Conservation (phyloP, 1,139 yeast genomes). For the Pichia sp. region DNA sequence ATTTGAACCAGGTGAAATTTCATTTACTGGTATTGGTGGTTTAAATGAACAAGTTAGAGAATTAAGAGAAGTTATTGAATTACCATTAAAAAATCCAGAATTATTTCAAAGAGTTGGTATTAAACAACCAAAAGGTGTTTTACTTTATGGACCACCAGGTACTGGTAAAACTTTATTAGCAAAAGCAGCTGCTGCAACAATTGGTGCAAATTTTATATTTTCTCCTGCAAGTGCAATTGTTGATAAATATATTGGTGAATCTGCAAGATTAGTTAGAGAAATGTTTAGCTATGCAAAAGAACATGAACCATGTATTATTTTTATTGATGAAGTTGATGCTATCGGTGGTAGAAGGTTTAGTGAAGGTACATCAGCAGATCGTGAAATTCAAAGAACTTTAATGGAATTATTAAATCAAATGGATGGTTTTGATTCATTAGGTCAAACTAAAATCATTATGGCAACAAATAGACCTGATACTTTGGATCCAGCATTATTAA, state of each 20-base stretch:
- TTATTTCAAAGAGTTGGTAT: constrained; percentile 93
- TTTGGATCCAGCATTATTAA: constrained; percentile 93
- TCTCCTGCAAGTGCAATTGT: constrained; percentile 98
- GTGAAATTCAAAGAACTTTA: constrained; percentile 97
- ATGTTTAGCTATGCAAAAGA: constrained; percentile 98
- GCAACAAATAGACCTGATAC: constrained; percentile 99
- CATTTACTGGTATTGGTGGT: constrained; percentile 96
- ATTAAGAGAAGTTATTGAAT: constrained; percentile 93
- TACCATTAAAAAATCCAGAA: constrained; percentile 96
- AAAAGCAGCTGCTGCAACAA: constrained; percentile 97
- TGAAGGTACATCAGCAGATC: constrained; percentile 98
- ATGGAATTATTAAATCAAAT: constrained; percentile 97
- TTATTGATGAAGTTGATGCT: constrained; percentile 99
- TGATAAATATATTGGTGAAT: constrained; percentile 97
- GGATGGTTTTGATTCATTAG: constrained; percentile 98
- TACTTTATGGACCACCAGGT: constrained; percentile 98
- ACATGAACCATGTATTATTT: constrained; percentile 97
- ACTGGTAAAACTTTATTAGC: constrained; percentile 96
- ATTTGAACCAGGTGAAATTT: constrained; percentile 92
- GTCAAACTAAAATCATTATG: constrained; percentile 97
- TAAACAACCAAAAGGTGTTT: constrained; percentile 96
- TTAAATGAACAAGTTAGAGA: constrained; percentile 93
- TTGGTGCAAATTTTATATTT: constrained; percentile 96
- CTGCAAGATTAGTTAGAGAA: constrained; percentile 94
- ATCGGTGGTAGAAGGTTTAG: constrained; percentile 98